phyloP scores from a whole-genome alignment of 441 rosid genomes.

The Erodium texanum region DNA sequence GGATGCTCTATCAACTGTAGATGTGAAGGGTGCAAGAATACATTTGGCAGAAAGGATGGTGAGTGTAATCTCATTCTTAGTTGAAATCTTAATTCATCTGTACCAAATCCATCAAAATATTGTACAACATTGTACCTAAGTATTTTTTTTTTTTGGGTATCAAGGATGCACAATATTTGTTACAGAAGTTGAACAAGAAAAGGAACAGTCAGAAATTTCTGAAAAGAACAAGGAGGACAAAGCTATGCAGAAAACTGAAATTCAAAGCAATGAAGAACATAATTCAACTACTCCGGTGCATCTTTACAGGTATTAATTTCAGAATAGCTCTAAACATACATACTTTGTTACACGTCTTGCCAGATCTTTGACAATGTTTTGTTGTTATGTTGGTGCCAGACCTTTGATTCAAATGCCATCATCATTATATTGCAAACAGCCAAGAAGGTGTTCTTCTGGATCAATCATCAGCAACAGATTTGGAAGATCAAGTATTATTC shows the following conservation, averaged over 20 bases:
- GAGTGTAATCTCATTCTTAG: slow-evolving; percentile 17
- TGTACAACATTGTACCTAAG: not conserved
- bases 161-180: not conserved
- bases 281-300: slow-evolving; percentile 50
- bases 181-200: slow-evolving; percentile 42
- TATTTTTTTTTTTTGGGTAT: not conserved
- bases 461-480: slow-evolving; percentile 23
- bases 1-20: slow-evolving; percentile 95
- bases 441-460: slow-evolving; percentile 43
- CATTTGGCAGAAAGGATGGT: slow-evolving; percentile 88
- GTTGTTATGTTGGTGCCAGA: slow-evolving; percentile 30
- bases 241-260: slow-evolving; percentile 32
- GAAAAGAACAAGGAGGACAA: slow-evolving; percentile 39
- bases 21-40: slow-evolving; percentile 96
- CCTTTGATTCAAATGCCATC: slow-evolving; percentile 54
- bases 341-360: not conserved
- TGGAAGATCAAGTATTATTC: slow-evolving; percentile 38
- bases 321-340: not conserved
- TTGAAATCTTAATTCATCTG: not conserved
- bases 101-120: not conserved
- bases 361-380: not conserved
- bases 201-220: slow-evolving; percentile 47
- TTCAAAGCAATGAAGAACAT: slow-evolving; percentile 49
- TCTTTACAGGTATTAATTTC: slow-evolving; percentile 46
- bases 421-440: slow-evolving; percentile 54